Conservation (phyloP, 108 stramenopile genomes). For the Conticribra guillardii region DNA sequence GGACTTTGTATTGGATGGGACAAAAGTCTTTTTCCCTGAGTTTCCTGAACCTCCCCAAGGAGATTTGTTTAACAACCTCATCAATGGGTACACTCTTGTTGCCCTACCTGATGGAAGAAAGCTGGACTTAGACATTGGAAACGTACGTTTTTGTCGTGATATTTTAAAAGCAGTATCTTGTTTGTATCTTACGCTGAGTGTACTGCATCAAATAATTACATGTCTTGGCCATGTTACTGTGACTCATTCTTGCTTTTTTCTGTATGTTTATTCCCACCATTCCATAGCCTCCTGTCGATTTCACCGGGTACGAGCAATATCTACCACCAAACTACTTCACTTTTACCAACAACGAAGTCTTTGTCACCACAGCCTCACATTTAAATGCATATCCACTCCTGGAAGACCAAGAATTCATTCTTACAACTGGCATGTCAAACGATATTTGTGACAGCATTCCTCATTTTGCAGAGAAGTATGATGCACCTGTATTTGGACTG, state of each 20-base stretch:
- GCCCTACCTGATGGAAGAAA: too few species aligned
- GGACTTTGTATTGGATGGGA: conserved; percentile 12
- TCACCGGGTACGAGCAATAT: conserved; percentile 44
- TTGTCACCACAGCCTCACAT: conserved; percentile 28
- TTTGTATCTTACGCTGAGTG: too few species aligned
- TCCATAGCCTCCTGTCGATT: conserved; percentile 39
- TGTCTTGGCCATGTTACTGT: conserved; percentile 41
- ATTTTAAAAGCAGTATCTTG: too few species aligned
- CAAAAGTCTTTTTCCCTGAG: conserved; percentile 6
- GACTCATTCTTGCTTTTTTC: too few species aligned
- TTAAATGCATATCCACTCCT: conserved; percentile 15
- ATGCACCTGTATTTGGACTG: conserved; percentile 40
- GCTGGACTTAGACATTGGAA: too few species aligned
- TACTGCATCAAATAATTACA: too few species aligned
- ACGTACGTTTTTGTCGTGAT: too few species aligned
- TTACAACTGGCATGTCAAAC: conserved; percentile 18
- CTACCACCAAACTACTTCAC: conserved; percentile 27
- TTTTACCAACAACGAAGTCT: conserved; percentile 25
- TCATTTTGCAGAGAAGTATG: conserved; percentile 38
- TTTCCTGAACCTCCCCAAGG: conserved; percentile 19
- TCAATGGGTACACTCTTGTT: too few species aligned
- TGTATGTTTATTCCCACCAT: neutral
- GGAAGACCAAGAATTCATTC: conserved; percentile 26
- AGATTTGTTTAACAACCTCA: too few species aligned
- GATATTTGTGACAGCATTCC: conserved; percentile 28